These are phyloP conservation scores for Cercophora newfieldiana DNA, from an alignment of 495 filamentous ascomycete species.

Conservation along the genomic window DNA sequence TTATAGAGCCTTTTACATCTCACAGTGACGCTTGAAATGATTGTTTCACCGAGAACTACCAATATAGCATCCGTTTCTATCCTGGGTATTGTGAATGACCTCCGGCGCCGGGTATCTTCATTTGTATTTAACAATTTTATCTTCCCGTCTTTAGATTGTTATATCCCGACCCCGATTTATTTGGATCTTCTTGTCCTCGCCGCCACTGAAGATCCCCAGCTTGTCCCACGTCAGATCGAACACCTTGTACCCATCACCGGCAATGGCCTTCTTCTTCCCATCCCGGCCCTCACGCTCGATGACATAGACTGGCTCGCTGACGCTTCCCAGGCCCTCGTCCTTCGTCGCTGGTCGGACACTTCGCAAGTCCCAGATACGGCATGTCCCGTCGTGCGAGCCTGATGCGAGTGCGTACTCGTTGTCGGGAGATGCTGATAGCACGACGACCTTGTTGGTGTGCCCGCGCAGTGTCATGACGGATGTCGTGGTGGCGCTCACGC, in stretches of 20 bases:
- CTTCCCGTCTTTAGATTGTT: background rate
- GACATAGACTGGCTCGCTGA: slow-evolving; percentile 78
- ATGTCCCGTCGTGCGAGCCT: slow-evolving; percentile 85
- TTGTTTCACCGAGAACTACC: background rate
- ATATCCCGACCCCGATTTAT: slow-evolving; percentile 66
- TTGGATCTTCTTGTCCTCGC: slow-evolving; percentile 91
- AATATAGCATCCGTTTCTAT: slow-evolving; percentile 4
- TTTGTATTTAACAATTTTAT: background rate
- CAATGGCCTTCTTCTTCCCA: slow-evolving; percentile 52
- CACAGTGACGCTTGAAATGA: background rate
- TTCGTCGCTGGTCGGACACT: slow-evolving; percentile 65
- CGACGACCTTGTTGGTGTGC: slow-evolving; percentile 80
- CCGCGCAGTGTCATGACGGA: slow-evolving; percentile 85
- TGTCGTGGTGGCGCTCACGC: slow-evolving; percentile 68
- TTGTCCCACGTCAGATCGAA: slow-evolving; percentile 88
- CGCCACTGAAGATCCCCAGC: slow-evolving; percentile 86
- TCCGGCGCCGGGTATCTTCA: slow-evolving; percentile 3
- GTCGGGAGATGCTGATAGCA: slow-evolving; percentile 66
- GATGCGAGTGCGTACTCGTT: slow-evolving; percentile 79
- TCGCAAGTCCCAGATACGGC: slow-evolving; percentile 88
- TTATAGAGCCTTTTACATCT: background rate
- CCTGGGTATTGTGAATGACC: slow-evolving; percentile 17
- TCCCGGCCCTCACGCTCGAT: slow-evolving; percentile 78
- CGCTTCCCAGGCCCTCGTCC: slow-evolving; percentile 57
- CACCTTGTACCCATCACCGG: slow-evolving; percentile 83